A percentile compares a stretch with the other conserved stretches of the same genome.
Conservation (phyloP, 371 early-diverging fungal species). For the Mortierella sp. region DNA sequence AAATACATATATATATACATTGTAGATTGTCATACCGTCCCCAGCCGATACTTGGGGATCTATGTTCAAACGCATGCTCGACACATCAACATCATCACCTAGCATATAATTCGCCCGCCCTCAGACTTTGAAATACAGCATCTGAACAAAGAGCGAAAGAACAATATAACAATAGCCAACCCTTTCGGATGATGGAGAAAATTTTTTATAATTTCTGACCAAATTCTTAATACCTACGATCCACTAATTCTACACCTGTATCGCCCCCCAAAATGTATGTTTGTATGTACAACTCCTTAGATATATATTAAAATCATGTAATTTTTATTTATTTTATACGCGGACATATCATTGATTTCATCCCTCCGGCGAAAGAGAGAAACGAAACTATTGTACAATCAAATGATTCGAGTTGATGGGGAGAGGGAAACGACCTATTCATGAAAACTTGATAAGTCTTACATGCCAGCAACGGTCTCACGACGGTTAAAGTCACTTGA, state of each 20-base stretch:
- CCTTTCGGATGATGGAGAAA: neutral
- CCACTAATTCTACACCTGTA: neutral
- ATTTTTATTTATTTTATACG: neutral
- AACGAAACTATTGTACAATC: neutral
- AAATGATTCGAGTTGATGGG: too few relatives aligned
- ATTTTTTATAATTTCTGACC: too few relatives aligned
- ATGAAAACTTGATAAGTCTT: neutral
- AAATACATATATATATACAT: too few relatives aligned
- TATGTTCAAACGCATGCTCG: constrained; percentile 64
- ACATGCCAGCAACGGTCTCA: constrained; percentile 33
- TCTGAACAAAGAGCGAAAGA: neutral
- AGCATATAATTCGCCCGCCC: constrained; percentile 3
- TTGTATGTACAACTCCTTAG: neutral
- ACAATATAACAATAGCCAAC: neutral
- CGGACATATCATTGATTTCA: neutral
- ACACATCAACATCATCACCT: constrained; percentile 45
- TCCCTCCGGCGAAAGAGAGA: neutral
- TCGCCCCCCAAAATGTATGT: neutral
- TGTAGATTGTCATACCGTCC: constrained; percentile 59
- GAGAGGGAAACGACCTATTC: too few relatives aligned
- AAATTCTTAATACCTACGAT: too few relatives aligned
- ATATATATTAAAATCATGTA: neutral
- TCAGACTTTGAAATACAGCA: neutral
- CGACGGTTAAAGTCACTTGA: constrained; percentile 27
- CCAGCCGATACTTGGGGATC: constrained; percentile 63